Conservation (phyloP, 495 filamentous ascomycete genomes). For the Podospora australis region DNA sequence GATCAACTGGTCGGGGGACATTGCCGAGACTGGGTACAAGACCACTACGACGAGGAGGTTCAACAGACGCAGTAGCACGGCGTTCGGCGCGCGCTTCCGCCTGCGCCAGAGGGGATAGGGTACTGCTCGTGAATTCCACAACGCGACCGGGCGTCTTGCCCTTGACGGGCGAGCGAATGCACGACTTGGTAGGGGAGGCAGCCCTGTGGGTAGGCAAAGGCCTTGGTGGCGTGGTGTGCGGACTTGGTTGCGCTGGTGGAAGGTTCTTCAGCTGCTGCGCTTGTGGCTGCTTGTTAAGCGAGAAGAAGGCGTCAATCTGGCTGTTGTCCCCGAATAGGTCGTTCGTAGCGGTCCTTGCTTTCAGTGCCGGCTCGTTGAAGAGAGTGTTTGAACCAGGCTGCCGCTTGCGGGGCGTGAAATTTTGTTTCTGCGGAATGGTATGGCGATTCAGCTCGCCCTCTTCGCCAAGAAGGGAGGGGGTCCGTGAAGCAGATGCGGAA, state of each 20-base stretch:
- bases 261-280: background rate
- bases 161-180: conserved; percentile 46
- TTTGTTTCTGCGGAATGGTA: conserved; percentile 37
- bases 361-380: conserved; percentile 19
- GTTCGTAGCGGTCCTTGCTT: background rate
- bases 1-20: too few species aligned
- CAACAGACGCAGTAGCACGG: conserved; percentile 17
- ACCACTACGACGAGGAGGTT: too few species aligned
- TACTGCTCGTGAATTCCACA: conserved; percentile 40
- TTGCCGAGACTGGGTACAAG: too few species aligned
- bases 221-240: background rate
- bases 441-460: too few species aligned
- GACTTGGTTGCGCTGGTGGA: background rate
- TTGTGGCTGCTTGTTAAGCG: background rate
- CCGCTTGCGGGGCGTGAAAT: conserved; percentile 43
- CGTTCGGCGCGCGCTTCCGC: conserved; percentile 22
- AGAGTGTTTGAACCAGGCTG: conserved; percentile 25
- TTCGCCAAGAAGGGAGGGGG: too few species aligned
- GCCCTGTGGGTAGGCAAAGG: conserved; percentile 25
- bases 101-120: conserved; percentile 30
- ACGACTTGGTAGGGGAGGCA: conserved; percentile 45
- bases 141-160: conserved; percentile 40
- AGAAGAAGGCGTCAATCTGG: conserved; percentile 11
- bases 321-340: conserved; percentile 14
- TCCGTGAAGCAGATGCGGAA: too few species aligned